Evolutionary conservation across 1,284 basidiomycete genomes (phyloP).

Genomic region (Moesziomyces parantarcticus): DNA sequence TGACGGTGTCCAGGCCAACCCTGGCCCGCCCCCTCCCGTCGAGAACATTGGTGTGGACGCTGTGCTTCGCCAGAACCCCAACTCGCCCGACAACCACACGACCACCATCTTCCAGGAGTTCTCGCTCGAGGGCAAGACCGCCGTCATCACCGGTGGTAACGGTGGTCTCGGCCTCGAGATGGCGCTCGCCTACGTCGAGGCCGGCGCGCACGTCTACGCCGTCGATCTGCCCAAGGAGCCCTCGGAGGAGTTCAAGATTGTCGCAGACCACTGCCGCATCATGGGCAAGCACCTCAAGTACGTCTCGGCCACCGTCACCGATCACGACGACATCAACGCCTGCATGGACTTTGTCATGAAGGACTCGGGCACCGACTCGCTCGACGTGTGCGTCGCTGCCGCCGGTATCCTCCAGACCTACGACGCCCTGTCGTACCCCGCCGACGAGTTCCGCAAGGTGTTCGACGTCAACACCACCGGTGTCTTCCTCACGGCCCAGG

Average conservation of each 20-base stretch:
- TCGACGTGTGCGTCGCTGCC: slow-evolving; percentile 81
- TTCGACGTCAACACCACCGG: slow-evolving; percentile 78
- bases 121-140: slow-evolving; percentile 78
- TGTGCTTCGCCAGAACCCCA: slow-evolving; percentile 59
- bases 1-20: slow-evolving; percentile 54
- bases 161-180: slow-evolving; percentile 85
- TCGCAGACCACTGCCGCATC: slow-evolving; percentile 69
- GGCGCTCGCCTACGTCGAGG: slow-evolving; percentile 80
- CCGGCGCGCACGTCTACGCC: slow-evolving; percentile 81
- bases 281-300: slow-evolving; percentile 75
- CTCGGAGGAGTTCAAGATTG: slow-evolving; percentile 75
- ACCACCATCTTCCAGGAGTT: slow-evolving; percentile 77
- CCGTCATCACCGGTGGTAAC: slow-evolving; percentile 74
- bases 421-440: slow-evolving; percentile 78
- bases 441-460: slow-evolving; percentile 78
- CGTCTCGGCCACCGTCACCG: slow-evolving; percentile 71
- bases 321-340: slow-evolving; percentile 70
- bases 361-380: slow-evolving; percentile 70
- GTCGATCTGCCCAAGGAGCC: slow-evolving; percentile 78
- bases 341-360: slow-evolving; percentile 65
- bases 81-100: slow-evolving; percentile 59
- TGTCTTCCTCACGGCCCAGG: slow-evolving; percentile 81
- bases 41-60: slow-evolving; percentile 66
- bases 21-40: slow-evolving; percentile 60
- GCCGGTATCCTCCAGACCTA: slow-evolving; percentile 78